Percentiles rank a stretch among this genome's conserved stretches.
Conservation (phyloP, 345 rosid genomes). For the Odontarrhena argentea region DNA sequence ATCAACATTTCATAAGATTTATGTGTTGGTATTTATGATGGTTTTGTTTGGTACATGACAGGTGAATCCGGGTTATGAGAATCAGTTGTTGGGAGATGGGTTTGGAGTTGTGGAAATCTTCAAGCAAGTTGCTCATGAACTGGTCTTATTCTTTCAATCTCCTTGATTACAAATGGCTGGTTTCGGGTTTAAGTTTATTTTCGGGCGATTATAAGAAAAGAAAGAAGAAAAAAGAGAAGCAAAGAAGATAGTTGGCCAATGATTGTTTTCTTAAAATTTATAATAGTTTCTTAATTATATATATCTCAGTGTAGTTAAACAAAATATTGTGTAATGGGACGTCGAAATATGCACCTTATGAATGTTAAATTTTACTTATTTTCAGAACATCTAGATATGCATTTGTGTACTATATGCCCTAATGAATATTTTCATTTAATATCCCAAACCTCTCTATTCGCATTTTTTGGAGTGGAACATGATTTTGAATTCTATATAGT, state of each 20-base stretch:
- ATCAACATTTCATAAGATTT: not conserved
- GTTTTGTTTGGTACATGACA: constrained; percentile 16
- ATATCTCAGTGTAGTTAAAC: not conserved
- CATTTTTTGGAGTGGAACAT: too few relatives aligned
- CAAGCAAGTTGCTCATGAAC: constrained; percentile 62
- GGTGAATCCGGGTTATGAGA: constrained; percentile 22
- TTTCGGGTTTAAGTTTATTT: constrained; percentile 1
- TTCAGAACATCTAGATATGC: too few relatives aligned
- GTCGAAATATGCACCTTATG: not conserved
- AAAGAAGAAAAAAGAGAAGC: not conserved
- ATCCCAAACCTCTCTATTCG: too few relatives aligned
- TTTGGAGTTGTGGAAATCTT: constrained; percentile 50
- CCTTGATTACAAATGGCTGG: constrained; percentile 16
- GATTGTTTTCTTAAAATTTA: not conserved
- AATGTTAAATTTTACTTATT: not conserved
- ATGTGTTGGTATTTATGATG: not conserved
- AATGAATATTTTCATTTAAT: not conserved
- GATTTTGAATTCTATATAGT: too few relatives aligned
- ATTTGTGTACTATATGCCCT: not conserved
- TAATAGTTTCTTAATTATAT: not conserved
- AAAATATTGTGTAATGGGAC: not conserved
- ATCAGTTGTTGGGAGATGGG: constrained; percentile 45
- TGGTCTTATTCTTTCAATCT: constrained; percentile 22
- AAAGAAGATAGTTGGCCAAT: not conserved
- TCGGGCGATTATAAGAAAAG: not conserved